Evolutionary conservation across 257 asterid genomes (phyloP).

Genomic region (Leptodermis oblonga): DNA sequence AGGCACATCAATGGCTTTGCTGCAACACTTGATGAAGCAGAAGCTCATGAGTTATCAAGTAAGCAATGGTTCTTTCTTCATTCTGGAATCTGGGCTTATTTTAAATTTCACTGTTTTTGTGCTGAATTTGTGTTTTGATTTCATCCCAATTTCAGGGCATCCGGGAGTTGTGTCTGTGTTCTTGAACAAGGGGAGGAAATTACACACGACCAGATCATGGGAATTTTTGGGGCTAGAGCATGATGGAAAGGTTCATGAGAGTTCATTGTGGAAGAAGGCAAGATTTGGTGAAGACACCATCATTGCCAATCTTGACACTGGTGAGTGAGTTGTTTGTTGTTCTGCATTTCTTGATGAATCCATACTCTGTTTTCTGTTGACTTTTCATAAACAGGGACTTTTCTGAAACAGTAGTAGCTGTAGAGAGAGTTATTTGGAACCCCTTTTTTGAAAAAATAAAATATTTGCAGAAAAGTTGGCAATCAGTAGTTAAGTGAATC

Average conservation of each 20-base stretch:
- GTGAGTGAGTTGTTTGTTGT: conserved; percentile 28
- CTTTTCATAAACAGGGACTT: not conserved
- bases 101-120: not conserved
- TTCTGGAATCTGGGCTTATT: not conserved
- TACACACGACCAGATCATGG: conserved; percentile 98
- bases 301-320: conserved; percentile 92
- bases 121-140: not conserved
- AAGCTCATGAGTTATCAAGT: conserved; percentile 62
- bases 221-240: conserved; percentile 69
- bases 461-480: not conserved
- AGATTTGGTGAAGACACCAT: conserved; percentile 80
- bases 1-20: conserved; percentile 94
- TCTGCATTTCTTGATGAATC: not conserved
- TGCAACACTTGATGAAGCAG: conserved; percentile 71
- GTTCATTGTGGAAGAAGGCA: conserved; percentile 77
- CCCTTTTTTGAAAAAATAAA: not conserved
- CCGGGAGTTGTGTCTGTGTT: conserved; percentile 76
- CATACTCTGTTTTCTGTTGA: not conserved
- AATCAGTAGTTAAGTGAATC: not conserved
- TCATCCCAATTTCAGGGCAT: conserved; percentile 42
- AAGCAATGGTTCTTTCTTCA: conserved; percentile 13
- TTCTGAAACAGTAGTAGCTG: not conserved
- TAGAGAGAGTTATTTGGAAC: not conserved
- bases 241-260: conserved; percentile 39
- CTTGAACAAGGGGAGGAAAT: conserved; percentile 62